phyloP scores from a whole-genome alignment of 2,329 filamentous ascomycete species.

The Talaromyces piceae region DNA sequence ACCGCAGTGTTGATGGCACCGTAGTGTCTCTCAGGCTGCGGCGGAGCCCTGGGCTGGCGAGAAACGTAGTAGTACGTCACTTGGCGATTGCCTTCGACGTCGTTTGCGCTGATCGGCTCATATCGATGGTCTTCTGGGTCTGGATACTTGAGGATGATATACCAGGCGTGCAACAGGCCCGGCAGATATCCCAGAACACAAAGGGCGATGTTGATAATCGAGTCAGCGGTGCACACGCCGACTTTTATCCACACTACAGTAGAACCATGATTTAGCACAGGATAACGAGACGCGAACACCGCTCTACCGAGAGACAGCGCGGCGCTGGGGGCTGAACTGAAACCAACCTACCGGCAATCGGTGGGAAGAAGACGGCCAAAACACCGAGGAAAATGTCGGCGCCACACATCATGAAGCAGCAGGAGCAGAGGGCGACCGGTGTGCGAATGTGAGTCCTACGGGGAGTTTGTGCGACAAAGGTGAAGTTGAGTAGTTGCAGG shows the following conservation, averaged over 20 bases:
- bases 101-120: constrained; percentile 48
- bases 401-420: constrained; percentile 46
- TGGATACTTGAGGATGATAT: constrained; percentile 88
- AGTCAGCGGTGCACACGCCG: constrained; percentile 87
- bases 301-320: too few relatives aligned
- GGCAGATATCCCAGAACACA: constrained; percentile 72
- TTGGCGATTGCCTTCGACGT: constrained; percentile 32
- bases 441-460: neutral
- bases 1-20: constrained; percentile 24
- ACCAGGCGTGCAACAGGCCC: constrained; percentile 91
- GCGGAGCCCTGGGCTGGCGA: constrained; percentile 32
- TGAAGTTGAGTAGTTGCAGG: too few relatives aligned
- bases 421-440: too few relatives aligned
- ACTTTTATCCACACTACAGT: constrained; percentile 86
- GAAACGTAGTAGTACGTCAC: constrained; percentile 75
- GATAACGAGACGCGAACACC: too few relatives aligned
- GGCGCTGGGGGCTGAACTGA: too few relatives aligned
- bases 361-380: constrained; percentile 55
- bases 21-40: constrained; percentile 29
- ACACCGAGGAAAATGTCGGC: constrained; percentile 55
- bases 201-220: constrained; percentile 89
- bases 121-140: constrained; percentile 64
- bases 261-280: constrained; percentile 15
- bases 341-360: constrained; percentile 49
- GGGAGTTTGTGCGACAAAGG: too few relatives aligned